Evolutionary conservation across 352 stramenopile species (phyloP), one percentile per base, ranked within the genome.

Genomic region (Globisporangium nunn): DNA sequence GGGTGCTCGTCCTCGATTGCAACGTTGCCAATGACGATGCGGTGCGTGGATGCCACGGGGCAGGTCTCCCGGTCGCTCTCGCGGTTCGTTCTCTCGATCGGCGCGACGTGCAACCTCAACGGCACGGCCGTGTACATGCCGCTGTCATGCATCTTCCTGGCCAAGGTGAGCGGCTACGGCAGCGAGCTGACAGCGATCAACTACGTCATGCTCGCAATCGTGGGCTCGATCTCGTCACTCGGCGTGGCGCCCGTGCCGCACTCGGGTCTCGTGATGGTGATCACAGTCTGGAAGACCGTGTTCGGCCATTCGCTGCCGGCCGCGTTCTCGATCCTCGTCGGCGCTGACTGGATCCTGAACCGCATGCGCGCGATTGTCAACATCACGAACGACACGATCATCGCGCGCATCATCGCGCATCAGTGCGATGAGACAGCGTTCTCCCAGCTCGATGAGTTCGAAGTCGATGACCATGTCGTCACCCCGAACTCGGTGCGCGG

Each of bases 371-470:
- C 80, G 28, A 63, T 90, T 29, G 74, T 88, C 60, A 93, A 91
- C 62, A 82, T 93, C 64, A 88, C 79, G n/a, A 89, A 87, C 64
- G 80, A 91, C 66, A 85, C 78, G 12, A 87, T 90, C 59, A 69
- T 91, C 33, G 75, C 74, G 28, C 78, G 80, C 5, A 91, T 93
- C 59, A 85, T 93, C 50, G 79, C 77, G n/a, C 69, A 81, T 6
- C 75, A 88, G 58, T 84, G 76, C 46, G 75, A 86, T 47, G 78
- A 89, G 59, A 81, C 72, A 17, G 61, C 56, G 39, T 55, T 62
- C 33, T 30, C 49, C 4, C 40, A 62, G 12, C 15, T 23, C 11
- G 48, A 30, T 49, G 56, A 52, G 48, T 39, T 45, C 56, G 51
- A 56, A 29, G 4, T 51, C 39, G 56, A 62, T 23, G 56, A 62